Percentiles rank a stretch among this genome's conserved stretches.
These are phyloP conservation scores for Murraya koenigii DNA, from an alignment of 345 rosid species.

Conservation along the genomic window DNA sequence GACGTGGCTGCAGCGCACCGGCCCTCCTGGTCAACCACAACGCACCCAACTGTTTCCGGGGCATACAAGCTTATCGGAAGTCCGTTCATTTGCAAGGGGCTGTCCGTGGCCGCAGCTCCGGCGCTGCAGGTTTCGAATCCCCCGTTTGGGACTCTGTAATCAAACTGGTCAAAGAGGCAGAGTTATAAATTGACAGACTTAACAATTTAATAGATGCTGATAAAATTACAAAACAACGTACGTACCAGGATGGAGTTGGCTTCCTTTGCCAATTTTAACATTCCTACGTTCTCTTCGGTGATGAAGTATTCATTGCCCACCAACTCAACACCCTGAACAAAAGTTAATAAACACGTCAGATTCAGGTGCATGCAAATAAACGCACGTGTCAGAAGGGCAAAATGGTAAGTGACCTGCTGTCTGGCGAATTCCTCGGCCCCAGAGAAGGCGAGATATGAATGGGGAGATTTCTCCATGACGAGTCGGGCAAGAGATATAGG, in stretches of 20 bases:
- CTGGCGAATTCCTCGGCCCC: slow-evolving; percentile 94
- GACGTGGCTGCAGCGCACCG: slow-evolving; percentile 93
- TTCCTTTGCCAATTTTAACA: slow-evolving; percentile 84
- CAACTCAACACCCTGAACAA: slow-evolving; percentile 67
- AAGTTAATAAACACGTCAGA: background rate
- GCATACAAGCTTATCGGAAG: slow-evolving; percentile 88
- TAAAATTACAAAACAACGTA: background rate
- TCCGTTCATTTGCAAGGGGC: slow-evolving; percentile 73
- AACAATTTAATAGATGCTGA: too few species aligned
- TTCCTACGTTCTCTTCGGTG: slow-evolving; percentile 83
- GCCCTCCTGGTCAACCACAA: slow-evolving; percentile 77
- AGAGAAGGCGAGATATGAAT: slow-evolving; percentile 84
- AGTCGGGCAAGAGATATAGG: slow-evolving; percentile 92
- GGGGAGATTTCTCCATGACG: slow-evolving; percentile 96
- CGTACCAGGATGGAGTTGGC: slow-evolving; percentile 89
- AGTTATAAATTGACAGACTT: too few species aligned
- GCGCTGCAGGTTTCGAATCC: slow-evolving; percentile 54
- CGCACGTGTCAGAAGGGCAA: slow-evolving; percentile 6
- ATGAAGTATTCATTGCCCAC: slow-evolving; percentile 80
- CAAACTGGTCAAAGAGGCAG: slow-evolving; percentile 48
- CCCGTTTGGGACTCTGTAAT: slow-evolving; percentile 62
- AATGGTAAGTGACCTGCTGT: slow-evolving; percentile 49
- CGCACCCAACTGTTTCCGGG: slow-evolving; percentile 96
- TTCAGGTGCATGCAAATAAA: background rate
- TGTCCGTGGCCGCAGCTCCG: slow-evolving; percentile 53